Evolutionary conservation across 257 asterid species (phyloP).

Genomic region (Solanum tacnaense): DNA sequence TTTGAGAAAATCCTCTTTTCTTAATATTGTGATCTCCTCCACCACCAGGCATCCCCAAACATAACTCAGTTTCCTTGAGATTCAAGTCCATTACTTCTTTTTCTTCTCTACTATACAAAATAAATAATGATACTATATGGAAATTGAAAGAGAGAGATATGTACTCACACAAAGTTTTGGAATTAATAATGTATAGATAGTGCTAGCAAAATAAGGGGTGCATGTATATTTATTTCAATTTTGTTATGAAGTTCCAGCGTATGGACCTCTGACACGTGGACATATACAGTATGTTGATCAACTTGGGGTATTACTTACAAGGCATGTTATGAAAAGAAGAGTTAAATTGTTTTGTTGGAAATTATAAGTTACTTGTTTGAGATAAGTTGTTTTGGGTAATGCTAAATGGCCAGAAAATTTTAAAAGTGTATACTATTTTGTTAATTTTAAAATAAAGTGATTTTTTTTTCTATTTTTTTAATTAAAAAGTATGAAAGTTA

Average conservation of each 20-base stretch:
- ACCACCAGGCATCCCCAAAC: slow-evolving; percentile 47
- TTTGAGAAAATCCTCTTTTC: slow-evolving; percentile 38
- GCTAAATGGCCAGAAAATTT: too few relatives aligned
- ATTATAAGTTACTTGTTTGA: too few relatives aligned
- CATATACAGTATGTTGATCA: slow-evolving; percentile 13
- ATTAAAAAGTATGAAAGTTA: too few relatives aligned
- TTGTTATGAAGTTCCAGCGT: slow-evolving; percentile 7
- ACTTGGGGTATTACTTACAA: slow-evolving; percentile 36
- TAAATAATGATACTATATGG: background rate
- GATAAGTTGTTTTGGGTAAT: too few relatives aligned
- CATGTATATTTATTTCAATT: slow-evolving; percentile 19
- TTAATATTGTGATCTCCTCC: slow-evolving; percentile 11
- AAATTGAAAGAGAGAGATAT: background rate
- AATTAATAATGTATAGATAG: background rate
- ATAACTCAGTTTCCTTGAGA: slow-evolving; percentile 37
- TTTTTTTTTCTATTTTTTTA: too few relatives aligned
- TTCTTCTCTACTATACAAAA: background rate
- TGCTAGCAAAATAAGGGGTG: background rate
- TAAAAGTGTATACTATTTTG: too few relatives aligned
- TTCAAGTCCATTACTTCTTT: slow-evolving; percentile 10
- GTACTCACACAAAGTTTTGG: background rate
- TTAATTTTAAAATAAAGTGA: too few relatives aligned
- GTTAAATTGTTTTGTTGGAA: too few relatives aligned
- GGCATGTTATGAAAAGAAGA: slow-evolving; percentile 30
- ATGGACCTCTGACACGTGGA: slow-evolving; percentile 48